phyloP scores from a whole-genome alignment of 1,139 yeast genomes.

The Saccharomyces hybrid region DNA sequence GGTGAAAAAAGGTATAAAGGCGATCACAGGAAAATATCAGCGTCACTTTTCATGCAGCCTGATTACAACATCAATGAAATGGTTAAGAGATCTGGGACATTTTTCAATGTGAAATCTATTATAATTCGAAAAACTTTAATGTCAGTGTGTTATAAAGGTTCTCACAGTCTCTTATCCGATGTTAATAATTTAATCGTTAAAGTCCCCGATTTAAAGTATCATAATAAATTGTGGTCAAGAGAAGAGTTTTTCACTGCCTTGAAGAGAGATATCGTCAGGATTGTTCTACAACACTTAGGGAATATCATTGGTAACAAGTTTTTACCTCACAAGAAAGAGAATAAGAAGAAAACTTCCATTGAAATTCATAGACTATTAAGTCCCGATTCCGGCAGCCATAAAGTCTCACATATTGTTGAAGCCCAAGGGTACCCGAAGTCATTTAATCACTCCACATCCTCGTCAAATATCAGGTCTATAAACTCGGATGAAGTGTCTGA shows the following conservation, averaged over 20 bases:
- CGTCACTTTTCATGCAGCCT: conserved; percentile 12
- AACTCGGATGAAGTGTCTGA: background rate
- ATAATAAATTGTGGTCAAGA: conserved; percentile 69
- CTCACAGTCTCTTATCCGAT: conserved; percentile 60
- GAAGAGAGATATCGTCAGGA: conserved; percentile 59
- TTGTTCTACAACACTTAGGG: conserved; percentile 69
- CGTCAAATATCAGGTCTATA: background rate
- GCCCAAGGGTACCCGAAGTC: background rate
- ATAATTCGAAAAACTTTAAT: conserved; percentile 47
- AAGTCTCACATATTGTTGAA: background rate
- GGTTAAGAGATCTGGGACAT: conserved; percentile 59
- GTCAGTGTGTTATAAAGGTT: conserved; percentile 69
- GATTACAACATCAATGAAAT: conserved; percentile 44
- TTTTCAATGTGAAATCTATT: conserved; percentile 55
- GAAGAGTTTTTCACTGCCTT: conserved; percentile 61
- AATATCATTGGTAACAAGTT: conserved; percentile 73
- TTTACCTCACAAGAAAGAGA: conserved; percentile 38
- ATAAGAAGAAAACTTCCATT: conserved; percentile 8
- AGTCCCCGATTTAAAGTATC: conserved; percentile 58
- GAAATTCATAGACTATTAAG: background rate
- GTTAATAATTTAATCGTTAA: conserved; percentile 59
- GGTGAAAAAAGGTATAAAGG: conserved; percentile 5
- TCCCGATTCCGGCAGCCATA: background rate
- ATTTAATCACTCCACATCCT: background rate
- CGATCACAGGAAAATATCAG: conserved; percentile 9